Evolutionary conservation across 768 basidiomycete genomes (phyloP).

Genomic region (Xanthoconium purpureum): DNA sequence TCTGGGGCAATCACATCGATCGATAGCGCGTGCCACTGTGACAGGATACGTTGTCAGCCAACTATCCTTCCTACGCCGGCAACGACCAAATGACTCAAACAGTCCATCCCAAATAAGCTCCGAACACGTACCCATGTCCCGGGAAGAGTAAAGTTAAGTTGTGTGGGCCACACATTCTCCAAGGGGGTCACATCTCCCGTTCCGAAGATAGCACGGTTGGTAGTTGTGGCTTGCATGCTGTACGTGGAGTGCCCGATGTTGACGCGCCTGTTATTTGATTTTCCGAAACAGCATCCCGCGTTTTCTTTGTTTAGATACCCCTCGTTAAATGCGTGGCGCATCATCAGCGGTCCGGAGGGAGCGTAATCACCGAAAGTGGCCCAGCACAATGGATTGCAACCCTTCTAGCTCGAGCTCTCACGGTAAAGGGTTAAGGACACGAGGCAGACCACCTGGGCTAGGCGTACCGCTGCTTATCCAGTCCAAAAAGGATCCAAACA

Average conservation of each 20-base stretch:
- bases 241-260: constrained; percentile 2
- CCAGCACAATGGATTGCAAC: neutral
- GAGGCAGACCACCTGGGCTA: neutral
- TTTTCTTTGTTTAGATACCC: neutral
- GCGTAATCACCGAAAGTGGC: constrained; percentile 20
- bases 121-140: constrained; percentile 10
- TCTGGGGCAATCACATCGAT: constrained; percentile 17
- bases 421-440: neutral
- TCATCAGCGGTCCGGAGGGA: constrained; percentile 11
- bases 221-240: constrained; percentile 3
- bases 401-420: neutral
- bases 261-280: neutral
- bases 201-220: neutral
- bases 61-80: neutral
- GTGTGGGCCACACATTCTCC: neutral
- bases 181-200: neutral
- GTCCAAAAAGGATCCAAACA: neutral
- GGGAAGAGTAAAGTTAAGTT: neutral
- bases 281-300: neutral
- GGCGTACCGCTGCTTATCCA: neutral
- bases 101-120: neutral
- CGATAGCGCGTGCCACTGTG: constrained; percentile 15
- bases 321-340: constrained; percentile 1
- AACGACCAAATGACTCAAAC: neutral
- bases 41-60: constrained; percentile 1